These are phyloP conservation scores for Dissophora globulifera DNA, from an alignment of 192 early-diverging fungal species.

Conservation along the genomic window DNA sequence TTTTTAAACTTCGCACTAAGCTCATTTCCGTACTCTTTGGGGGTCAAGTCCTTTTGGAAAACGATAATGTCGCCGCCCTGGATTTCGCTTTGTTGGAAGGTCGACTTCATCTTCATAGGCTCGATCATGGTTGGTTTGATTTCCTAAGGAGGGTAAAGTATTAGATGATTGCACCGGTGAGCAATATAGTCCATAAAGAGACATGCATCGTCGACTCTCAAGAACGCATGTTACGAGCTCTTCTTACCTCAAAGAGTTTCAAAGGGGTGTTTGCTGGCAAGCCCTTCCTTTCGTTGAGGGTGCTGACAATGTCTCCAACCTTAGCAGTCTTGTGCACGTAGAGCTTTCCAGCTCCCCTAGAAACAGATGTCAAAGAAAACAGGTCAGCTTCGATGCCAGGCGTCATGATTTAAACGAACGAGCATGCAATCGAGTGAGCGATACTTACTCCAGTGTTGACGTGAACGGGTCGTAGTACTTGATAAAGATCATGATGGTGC, in stretches of 20 bases:
- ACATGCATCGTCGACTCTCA: too few species aligned
- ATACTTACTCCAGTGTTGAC: constrained; percentile 67
- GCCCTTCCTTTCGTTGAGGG: constrained; percentile 61
- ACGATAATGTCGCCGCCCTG: constrained; percentile 95
- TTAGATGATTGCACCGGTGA: too few species aligned
- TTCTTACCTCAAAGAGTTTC: constrained; percentile 69
- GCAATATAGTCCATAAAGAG: too few species aligned
- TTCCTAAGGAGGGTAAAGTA: constrained; percentile 64
- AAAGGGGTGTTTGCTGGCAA: constrained; percentile 69
- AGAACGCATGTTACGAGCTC: too few species aligned
- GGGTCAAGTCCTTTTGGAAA: constrained; percentile 72
- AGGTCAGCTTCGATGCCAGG: too few species aligned
- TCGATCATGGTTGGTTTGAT: constrained; percentile 96
- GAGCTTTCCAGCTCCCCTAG: constrained; percentile 65
- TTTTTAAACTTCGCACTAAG: too few species aligned
- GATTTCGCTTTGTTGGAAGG: constrained; percentile 84
- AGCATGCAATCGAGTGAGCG: neutral
- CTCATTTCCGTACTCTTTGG: constrained; percentile 59
- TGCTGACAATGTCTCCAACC: constrained; percentile 71
- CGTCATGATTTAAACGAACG: too few species aligned
- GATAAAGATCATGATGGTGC: constrained; percentile 76
- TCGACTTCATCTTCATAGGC: constrained; percentile 68
- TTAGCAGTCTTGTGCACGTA: constrained; percentile 62
- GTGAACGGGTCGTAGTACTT: constrained; percentile 84
- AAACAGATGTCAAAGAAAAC: neutral